A percentile compares a stretch with the other conserved stretches of the same genome.
Conservation (phyloP, 176 grass and related monocot genomes). For the Areca catechu region DNA sequence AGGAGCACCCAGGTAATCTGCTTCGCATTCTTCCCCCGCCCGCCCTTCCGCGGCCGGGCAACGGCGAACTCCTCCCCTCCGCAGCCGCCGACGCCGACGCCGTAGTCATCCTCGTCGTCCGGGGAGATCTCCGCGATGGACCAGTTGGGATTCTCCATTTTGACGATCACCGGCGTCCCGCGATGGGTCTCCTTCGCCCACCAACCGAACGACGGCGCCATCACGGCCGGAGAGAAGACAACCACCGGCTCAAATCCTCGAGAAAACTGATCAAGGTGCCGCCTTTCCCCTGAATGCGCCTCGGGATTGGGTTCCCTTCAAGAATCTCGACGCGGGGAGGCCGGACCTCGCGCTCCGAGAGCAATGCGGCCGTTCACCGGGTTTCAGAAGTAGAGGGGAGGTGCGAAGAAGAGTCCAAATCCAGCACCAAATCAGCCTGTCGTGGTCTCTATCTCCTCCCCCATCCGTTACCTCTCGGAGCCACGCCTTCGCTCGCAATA, state of each 20-base stretch:
- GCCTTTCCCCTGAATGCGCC: background rate
- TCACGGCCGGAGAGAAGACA: constrained; percentile 14
- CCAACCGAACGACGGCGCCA: constrained; percentile 67
- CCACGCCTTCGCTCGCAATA: background rate
- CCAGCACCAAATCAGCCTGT: background rate
- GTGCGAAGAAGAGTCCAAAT: background rate
- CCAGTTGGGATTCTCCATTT: constrained; percentile 99
- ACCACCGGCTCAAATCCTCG: background rate
- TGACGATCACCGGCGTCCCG: constrained; percentile 96
- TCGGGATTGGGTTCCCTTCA: background rate
- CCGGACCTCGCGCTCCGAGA: background rate
- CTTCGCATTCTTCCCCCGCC: constrained; percentile 81
- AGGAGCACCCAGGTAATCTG: constrained; percentile 99
- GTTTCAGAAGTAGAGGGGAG: background rate
- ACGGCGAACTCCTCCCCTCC: constrained; percentile 2
- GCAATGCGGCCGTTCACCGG: background rate
- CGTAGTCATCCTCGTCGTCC: constrained; percentile 71
- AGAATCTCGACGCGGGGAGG: background rate
- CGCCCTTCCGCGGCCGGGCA: constrained; percentile 29
- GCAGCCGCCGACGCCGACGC: constrained; percentile 10
- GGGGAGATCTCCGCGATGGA: constrained; percentile 87
- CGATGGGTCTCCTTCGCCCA: constrained; percentile 78
- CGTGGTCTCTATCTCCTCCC: background rate
- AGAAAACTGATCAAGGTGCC: background rate
- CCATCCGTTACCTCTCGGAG: background rate